Evolutionary conservation across 345 rosid genomes (phyloP).

Genomic region (Turnera subulata): DNA sequence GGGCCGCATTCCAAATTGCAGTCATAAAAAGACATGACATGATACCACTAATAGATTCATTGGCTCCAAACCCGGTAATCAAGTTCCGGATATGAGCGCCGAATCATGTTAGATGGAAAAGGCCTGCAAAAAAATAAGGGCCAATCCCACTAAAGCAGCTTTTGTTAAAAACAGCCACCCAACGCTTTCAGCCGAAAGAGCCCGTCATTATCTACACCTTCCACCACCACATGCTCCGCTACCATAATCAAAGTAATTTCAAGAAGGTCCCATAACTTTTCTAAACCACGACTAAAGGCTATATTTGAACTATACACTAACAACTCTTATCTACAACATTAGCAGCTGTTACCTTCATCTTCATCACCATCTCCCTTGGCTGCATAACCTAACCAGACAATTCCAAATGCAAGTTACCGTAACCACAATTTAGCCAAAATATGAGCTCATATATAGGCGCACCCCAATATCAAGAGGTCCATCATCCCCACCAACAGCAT

Average conservation of each 20-base stretch:
- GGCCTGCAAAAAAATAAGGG: conserved; percentile 47
- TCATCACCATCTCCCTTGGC: conserved; percentile 13
- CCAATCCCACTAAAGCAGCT: conserved; percentile 42
- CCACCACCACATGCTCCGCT: conserved; percentile 9
- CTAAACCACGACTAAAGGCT: conserved; percentile 10
- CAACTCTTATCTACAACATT: conserved; percentile 28
- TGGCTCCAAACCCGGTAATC: too few species aligned
- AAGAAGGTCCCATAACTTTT: too few species aligned
- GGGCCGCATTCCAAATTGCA: conserved; percentile 27
- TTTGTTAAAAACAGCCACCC: conserved; percentile 44
- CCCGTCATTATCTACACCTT: conserved; percentile 31
- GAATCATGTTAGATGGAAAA: conserved; percentile 15
- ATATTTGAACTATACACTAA: conserved; percentile 30
- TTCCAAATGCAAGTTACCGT: conserved; percentile 5
- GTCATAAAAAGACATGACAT: too few species aligned
- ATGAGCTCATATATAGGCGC: conserved; percentile 70
- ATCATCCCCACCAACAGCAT: conserved; percentile 75
- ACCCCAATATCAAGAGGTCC: conserved; percentile 74
- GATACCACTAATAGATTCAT: too few species aligned
- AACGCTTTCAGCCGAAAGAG: conserved; percentile 14
- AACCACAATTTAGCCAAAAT: conserved; percentile 32
- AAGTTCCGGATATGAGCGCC: background rate
- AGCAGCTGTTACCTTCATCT: conserved; percentile 15
- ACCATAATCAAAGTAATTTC: background rate
- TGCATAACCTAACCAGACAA: conserved; percentile 12